Conservation (phyloP, 2,329 filamentous ascomycete genomes). For the Pseudogymnoascus sp. region DNA sequence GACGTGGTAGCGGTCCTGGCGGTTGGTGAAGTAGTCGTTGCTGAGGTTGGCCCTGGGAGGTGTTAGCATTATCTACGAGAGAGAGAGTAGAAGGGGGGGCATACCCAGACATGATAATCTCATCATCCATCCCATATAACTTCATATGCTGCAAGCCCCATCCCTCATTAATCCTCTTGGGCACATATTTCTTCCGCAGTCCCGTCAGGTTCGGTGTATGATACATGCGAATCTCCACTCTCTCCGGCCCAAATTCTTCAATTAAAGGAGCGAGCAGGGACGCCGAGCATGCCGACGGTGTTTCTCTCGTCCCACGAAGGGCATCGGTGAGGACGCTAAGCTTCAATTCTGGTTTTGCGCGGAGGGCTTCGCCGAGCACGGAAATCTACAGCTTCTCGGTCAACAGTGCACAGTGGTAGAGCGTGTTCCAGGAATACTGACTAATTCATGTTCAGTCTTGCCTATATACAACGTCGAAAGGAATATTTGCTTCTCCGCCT, state of each 20-base stretch:
- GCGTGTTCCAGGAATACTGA: slow-evolving; percentile 30
- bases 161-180: slow-evolving; percentile 89
- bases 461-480: slow-evolving; percentile 96
- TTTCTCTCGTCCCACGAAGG: slow-evolving; percentile 83
- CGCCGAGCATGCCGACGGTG: slow-evolving; percentile 76
- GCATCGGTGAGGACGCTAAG: slow-evolving; percentile 89
- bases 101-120: slow-evolving; percentile 87
- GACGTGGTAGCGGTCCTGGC: slow-evolving; percentile 89
- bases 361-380: slow-evolving; percentile 67
- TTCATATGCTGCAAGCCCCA: slow-evolving; percentile 99
- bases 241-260: slow-evolving; percentile 69
- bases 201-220: slow-evolving; percentile 95
- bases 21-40: slow-evolving; percentile 90
- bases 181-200: slow-evolving; percentile 72
- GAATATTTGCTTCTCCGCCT: slow-evolving; percentile 73
- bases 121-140: slow-evolving; percentile 89
- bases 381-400: slow-evolving; percentile 48
- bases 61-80: not conserved
- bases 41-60: slow-evolving; percentile 69
- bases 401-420: slow-evolving; percentile 10
- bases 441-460: slow-evolving; percentile 81
- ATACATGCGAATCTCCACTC: slow-evolving; percentile 94
- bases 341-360: slow-evolving; percentile 64
- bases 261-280: slow-evolving; percentile 82
- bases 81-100: slow-evolving; percentile 14